Evolutionary conservation across 257 asterid genomes (phyloP), one percentile per base, ranked within the genome.

Genomic region (Mitragyna speciosa): DNA sequence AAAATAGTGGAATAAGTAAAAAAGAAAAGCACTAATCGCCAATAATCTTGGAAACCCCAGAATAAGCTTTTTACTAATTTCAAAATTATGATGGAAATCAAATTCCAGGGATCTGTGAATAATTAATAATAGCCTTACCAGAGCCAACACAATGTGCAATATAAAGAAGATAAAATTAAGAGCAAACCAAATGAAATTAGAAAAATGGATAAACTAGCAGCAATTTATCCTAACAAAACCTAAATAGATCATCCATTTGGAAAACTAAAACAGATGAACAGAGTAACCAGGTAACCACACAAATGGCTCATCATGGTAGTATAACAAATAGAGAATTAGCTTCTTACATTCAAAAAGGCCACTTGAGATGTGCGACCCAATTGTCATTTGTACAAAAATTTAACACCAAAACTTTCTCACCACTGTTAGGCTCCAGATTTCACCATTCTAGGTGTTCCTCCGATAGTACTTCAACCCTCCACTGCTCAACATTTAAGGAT

Each of bases 261-360:
- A 0, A 52, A 51, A 41, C 51, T 59, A 54, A 48, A 78, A 9
- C 70, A 69, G 76, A 45, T 49, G 54, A 79, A 67, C 65, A 47
- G n/a, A 14, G 70, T 61, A 74, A 76, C 68, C 59, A 79, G 73
- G 79, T 78, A 52, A 71, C 76, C 83, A 73, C 61, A 67, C 24
- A 72, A 73, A 79, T 24, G 84, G 80, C 78, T 72, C 82, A 56
- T 82, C 78, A 76, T 72, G 80, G 84, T 59, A 28, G 71, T 33
- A 79, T 63, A 67, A 43, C n/a, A 65, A 70, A 76, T 30, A 72
- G 36, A 36, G 69, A 61, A 65, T 63, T 76, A 66, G 82, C 67
- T 79, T 76, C 80, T 78, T 82, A 70, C 82, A 83, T 72, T 76
- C 70, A 36, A 36, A 82, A 73, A 70, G 75, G 68, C 78, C 80